Base-by-base conservation (phyloP, 2,329 filamentous ascomycete species). In the Clonostachys sp. region DNA sequence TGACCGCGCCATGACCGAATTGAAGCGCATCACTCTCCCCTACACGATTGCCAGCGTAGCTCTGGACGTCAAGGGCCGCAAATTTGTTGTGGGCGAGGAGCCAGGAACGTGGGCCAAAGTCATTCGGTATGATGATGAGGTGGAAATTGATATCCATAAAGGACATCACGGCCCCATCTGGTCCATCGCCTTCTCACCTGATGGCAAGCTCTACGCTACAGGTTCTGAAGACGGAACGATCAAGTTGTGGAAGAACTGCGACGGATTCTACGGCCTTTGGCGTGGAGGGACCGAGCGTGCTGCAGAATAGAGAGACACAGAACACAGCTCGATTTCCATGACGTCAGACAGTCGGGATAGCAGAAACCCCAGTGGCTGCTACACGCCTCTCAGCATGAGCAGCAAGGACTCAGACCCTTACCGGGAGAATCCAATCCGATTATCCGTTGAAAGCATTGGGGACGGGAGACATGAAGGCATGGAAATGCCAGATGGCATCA, bases 211-310 rank as follows among this genome's bases (percentile, higher is more conserved):
- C 8, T 99, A 97, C 62, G 94, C 91, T 2, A 99, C 94, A 2
- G 94, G 89, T 33, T 96, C 91, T 44, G 94, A 99, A 64, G 94
- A 99, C 60, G 94, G 94, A 39, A 99, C 94, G 0, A 95, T 99
- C 66, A 99, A 99, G 71, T 75, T 99, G 74, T 86, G 82, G 82
- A 86, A 86, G 70, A 86, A 86, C 53, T 85, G 81, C 50, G 78
- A 83, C 6, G 82, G 81, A 1, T 78, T 75, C 49, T 86, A 84
- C 48, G 82, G 82, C 3, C 72, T 85, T 36, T 86, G 82, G 82
- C 73, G 76, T 38, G 77, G 77, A 44, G 73, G 73, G n/a, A 62
- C 61, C 9, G 61, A 67, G 46, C 61, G 60, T 46, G 53, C 61
- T 50, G 59, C 58, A 46, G 66, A 70, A 58, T 70, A 70, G 66